Conservation (phyloP, 2,329 filamentous ascomycete genomes). For the Arthrobotrys sphaeroides region DNA sequence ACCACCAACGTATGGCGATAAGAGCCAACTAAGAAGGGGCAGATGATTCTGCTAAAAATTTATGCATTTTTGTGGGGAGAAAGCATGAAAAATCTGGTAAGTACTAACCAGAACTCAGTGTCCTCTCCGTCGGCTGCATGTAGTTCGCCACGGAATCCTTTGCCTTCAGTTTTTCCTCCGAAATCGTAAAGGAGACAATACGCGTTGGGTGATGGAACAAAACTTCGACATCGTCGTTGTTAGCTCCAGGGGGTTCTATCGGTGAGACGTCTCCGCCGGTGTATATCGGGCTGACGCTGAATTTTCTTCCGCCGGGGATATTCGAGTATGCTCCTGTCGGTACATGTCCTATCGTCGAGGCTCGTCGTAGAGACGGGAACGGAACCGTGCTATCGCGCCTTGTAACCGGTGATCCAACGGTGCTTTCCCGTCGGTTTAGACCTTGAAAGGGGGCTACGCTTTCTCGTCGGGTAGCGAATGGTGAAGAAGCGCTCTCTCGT, state of each 20-base stretch:
- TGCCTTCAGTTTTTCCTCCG: constrained; percentile 32
- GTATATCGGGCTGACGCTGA: constrained; percentile 42
- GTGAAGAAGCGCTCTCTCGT: background rate
- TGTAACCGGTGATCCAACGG: background rate
- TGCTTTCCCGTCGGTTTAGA: background rate
- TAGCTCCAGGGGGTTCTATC: constrained; percentile 24
- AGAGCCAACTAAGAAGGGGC: background rate
- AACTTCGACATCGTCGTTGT: constrained; percentile 45
- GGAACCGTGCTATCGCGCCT: constrained; percentile 26
- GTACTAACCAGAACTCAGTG: constrained; percentile 44
- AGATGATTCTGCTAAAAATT: background rate
- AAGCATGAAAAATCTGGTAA: background rate
- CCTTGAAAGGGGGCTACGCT: constrained; percentile 5
- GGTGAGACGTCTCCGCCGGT: constrained; percentile 35
- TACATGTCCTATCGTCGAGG: constrained; percentile 15
- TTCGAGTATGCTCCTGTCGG: constrained; percentile 12
- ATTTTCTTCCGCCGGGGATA: constrained; percentile 13
- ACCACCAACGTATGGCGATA: background rate
- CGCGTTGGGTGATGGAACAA: constrained; percentile 49
- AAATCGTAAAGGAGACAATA: constrained; percentile 45
- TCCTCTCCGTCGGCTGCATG: constrained; percentile 35
- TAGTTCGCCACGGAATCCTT: constrained; percentile 39
- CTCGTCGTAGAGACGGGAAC: constrained; percentile 18
- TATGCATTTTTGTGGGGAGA: background rate
- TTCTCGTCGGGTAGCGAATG: constrained; percentile 6